Percentiles rank a stretch among this genome's conserved stretches.
Conservation (phyloP, 2,329 filamentous ascomycete species). For the Scedosporium minutisporum region DNA sequence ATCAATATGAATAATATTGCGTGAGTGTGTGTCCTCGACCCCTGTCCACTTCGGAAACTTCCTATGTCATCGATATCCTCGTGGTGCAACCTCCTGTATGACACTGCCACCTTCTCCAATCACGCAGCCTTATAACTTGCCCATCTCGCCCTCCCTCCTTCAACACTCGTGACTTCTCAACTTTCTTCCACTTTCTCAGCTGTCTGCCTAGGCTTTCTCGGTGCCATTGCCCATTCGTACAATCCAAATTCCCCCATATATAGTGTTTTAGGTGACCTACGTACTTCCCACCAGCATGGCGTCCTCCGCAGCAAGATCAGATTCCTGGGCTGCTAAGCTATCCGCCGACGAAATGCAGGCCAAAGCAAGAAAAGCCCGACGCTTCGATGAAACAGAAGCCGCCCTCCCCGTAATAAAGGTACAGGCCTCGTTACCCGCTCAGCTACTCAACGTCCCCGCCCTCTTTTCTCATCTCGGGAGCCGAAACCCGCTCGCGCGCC, state of each 20-base stretch:
- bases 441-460: slow-evolving; percentile 21
- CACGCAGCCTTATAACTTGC: slow-evolving; percentile 1
- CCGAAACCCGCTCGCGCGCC: slow-evolving; percentile 48
- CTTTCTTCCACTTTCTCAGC: neutral
- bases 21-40: neutral
- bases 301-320: neutral
- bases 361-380: slow-evolving; percentile 36
- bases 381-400: slow-evolving; percentile 41
- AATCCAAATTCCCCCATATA: neutral
- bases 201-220: neutral
- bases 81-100: neutral
- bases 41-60: neutral
- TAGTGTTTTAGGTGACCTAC: neutral
- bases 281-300: neutral
- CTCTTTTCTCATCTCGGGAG: slow-evolving; percentile 41
- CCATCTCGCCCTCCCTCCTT: neutral
- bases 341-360: slow-evolving; percentile 35
- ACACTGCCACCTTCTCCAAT: neutral
- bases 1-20: no score
- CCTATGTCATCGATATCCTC: neutral
- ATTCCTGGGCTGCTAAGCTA: slow-evolving; percentile 5
- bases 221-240: no score
- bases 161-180: neutral
- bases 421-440: slow-evolving; percentile 15
- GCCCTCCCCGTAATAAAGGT: slow-evolving; percentile 29